Percentiles rank a stretch among this genome's conserved stretches.
These are phyloP conservation scores for Hericium coralloides DNA, from an alignment of 768 basidiomycete genomes.

Conservation along the genomic window DNA sequence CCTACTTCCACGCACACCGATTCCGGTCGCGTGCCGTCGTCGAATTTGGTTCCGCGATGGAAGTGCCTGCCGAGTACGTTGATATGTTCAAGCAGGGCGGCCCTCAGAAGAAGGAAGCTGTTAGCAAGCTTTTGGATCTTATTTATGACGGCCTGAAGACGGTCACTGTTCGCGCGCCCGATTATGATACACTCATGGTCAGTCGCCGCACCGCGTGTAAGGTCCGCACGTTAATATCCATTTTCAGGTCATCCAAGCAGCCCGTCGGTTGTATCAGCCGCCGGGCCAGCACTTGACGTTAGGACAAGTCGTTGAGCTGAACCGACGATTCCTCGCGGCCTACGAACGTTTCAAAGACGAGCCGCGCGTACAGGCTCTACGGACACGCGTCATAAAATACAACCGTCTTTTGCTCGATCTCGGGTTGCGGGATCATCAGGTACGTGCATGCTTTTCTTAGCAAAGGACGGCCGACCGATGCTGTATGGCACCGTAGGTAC, in stretches of 20 bases:
- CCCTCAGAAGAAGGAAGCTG: slow-evolving; percentile 79
- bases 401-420: slow-evolving; percentile 82
- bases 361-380: slow-evolving; percentile 72
- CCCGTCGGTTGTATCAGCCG: slow-evolving; percentile 83
- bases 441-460: slow-evolving; percentile 20
- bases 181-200: slow-evolving; percentile 97
- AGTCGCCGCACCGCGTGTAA: slow-evolving; percentile 15
- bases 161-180: slow-evolving; percentile 93
- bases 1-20: slow-evolving; percentile 34
- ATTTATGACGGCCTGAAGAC: slow-evolving; percentile 92
- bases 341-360: slow-evolving; percentile 90
- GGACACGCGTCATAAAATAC: slow-evolving; percentile 76
- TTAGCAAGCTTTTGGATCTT: slow-evolving; percentile 81
- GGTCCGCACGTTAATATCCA: slow-evolving; percentile 1
- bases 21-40: slow-evolving; percentile 97
- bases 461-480: background rate
- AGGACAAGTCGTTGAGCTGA: slow-evolving; percentile 91
- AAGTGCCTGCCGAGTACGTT: slow-evolving; percentile 81
- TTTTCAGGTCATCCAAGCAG: slow-evolving; percentile 84
- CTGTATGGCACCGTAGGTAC: slow-evolving; percentile 43
- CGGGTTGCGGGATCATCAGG: slow-evolving; percentile 91
- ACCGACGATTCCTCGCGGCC: slow-evolving; percentile 84
- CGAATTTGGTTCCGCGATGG: slow-evolving; percentile 87
- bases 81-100: slow-evolving; percentile 91
- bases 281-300: slow-evolving; percentile 89